Percentiles rank a stretch among this genome's conserved stretches.
phyloP scores from a whole-genome alignment of 164 flowering plant genomes.

The Hamamelis virginiana region DNA sequence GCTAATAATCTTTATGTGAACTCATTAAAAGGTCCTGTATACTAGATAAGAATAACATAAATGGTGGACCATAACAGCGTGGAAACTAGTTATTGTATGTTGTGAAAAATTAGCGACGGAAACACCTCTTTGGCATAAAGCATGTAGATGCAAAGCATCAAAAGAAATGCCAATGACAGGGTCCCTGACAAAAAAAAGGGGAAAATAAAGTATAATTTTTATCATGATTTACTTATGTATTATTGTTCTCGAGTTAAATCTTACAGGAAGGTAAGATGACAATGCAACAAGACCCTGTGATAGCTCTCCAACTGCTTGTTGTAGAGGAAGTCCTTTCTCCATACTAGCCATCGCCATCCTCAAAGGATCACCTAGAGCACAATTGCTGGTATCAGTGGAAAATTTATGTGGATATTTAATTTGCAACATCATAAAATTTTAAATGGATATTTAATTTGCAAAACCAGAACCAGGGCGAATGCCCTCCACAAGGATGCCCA shows the following conservation, averaged over 20 bases:
- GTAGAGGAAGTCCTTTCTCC: constrained; percentile 38
- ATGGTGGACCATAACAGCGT: background rate
- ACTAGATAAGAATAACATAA: background rate
- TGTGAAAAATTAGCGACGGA: too few relatives aligned
- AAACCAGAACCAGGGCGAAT: too few relatives aligned
- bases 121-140: background rate
- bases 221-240: background rate
- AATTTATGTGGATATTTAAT: background rate
- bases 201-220: background rate
- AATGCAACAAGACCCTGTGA: constrained; percentile 32
- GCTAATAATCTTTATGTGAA: background rate
- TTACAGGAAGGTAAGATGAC: constrained; percentile 52
- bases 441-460: background rate
- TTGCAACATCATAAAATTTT: background rate
- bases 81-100: background rate
- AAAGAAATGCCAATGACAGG: background rate
- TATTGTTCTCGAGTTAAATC: constrained; percentile 18
- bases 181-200: background rate
- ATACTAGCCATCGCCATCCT: constrained; percentile 28
- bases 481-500: too few relatives aligned
- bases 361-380: constrained; percentile 42
- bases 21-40: background rate
- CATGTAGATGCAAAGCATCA: background rate
- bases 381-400: background rate
- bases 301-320: constrained; percentile 37